Evolutionary conservation across 768 basidiomycete genomes (phyloP).

Genomic region (Tephrocybe sp.): DNA sequence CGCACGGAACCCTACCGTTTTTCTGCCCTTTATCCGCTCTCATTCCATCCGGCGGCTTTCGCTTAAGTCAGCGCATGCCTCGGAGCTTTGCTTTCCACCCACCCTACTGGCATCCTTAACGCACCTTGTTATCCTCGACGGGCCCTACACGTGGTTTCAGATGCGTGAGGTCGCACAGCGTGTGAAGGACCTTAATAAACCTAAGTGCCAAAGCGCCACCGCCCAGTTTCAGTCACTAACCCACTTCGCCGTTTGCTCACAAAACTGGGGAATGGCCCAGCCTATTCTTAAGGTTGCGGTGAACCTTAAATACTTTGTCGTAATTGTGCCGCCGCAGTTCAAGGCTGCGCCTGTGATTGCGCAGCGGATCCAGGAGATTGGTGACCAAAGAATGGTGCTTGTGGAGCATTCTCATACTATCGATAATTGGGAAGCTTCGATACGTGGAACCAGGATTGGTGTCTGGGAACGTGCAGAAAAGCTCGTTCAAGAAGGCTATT

Average conservation of each 20-base stretch:
- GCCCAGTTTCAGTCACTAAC: conserved; percentile 18
- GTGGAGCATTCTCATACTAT: conserved; percentile 16
- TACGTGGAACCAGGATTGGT: conserved; percentile 6
- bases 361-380: conserved; percentile 19
- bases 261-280: conserved; percentile 24
- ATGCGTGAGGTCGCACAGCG: conserved; percentile 18
- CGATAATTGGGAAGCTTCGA: conserved; percentile 16
- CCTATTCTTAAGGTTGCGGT: conserved; percentile 17
- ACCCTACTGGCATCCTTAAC: conserved; percentile 21
- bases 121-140: conserved; percentile 25
- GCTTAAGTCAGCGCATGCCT: conserved; percentile 13
- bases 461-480: conserved; percentile 23
- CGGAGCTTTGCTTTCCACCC: conserved; percentile 22
- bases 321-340: conserved; percentile 15
- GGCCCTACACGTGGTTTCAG: conserved; percentile 21
- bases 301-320: conserved; percentile 21
- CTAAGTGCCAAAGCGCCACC: conserved; percentile 4
- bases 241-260: conserved; percentile 21
- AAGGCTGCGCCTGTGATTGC: conserved; percentile 16
- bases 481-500: conserved; percentile 17
- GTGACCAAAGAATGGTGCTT: conserved; percentile 21
- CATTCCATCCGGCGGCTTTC: conserved; percentile 13
- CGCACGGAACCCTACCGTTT: conserved; percentile 17
- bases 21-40: conserved; percentile 20
- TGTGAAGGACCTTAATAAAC: conserved; percentile 1